Evolutionary conservation across 2,329 filamentous ascomycete species (phyloP).

Genomic region (Diaporthe citri): DNA sequence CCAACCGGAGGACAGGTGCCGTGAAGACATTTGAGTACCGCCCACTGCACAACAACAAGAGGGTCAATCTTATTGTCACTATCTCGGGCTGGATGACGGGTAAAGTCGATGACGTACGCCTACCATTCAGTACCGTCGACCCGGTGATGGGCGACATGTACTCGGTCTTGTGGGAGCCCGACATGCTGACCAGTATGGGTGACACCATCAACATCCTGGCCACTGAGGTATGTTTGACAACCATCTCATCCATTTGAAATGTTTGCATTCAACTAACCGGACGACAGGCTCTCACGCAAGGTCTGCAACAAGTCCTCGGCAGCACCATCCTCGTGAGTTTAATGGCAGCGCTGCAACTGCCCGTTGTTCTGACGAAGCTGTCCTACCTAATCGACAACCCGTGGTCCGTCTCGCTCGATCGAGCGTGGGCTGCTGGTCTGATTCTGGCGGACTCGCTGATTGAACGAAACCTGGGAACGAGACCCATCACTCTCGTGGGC

Average conservation of each 20-base stretch:
- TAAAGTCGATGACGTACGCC: constrained; percentile 93
- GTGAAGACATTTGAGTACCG: constrained; percentile 98
- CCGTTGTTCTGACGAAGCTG: constrained; percentile 91
- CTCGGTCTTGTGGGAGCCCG: constrained; percentile 96
- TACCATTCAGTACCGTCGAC: constrained; percentile 96
- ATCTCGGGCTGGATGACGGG: constrained; percentile 99
- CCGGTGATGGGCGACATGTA: constrained; percentile 99
- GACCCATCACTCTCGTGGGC: constrained; percentile 92
- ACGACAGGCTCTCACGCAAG: constrained; percentile 91
- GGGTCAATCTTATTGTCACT: constrained; percentile 94
- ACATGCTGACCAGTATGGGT: constrained; percentile 98
- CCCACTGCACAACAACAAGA: constrained; percentile 97
- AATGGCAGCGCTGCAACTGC: constrained; percentile 94
- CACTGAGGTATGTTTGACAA: constrained; percentile 79
- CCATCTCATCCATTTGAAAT: too few relatives aligned
- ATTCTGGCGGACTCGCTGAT: constrained; percentile 95
- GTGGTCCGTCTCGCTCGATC: constrained; percentile 95
- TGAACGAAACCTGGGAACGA: constrained; percentile 89
- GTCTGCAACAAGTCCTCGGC: constrained; percentile 93
- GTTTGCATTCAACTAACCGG: constrained; percentile 17
- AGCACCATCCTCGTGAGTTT: constrained; percentile 88
- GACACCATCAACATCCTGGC: constrained; percentile 98
- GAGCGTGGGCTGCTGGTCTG: constrained; percentile 88
- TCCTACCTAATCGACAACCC: constrained; percentile 98
- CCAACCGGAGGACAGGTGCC: constrained; percentile 87